Evolutionary conservation across 768 basidiomycete genomes (phyloP).

Genomic region (Trametes cinnabarina): DNA sequence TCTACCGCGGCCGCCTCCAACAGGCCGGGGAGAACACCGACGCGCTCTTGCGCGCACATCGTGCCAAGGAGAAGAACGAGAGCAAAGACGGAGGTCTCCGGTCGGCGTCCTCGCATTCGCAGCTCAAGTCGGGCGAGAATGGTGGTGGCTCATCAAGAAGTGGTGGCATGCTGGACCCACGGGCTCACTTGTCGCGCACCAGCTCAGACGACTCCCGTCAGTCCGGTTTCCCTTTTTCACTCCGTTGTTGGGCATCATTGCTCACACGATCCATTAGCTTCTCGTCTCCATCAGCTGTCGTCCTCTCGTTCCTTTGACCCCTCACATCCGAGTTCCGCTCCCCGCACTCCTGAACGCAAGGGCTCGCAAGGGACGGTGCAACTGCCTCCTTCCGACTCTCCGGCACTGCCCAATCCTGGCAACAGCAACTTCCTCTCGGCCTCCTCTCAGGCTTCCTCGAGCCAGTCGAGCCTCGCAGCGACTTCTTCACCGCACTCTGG

Average conservation of each 20-base stretch:
- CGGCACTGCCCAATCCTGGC: not conserved
- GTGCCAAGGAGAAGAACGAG: conserved; percentile 30
- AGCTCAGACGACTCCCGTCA: conserved; percentile 37
- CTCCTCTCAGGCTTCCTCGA: not conserved
- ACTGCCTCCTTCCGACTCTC: conserved; percentile 7
- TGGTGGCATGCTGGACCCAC: conserved; percentile 27
- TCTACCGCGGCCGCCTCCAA: conserved; percentile 42
- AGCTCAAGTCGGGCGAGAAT: conserved; percentile 28
- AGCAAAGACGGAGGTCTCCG: conserved; percentile 29
- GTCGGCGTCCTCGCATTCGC: conserved; percentile 30
- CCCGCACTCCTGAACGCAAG: conserved; percentile 23
- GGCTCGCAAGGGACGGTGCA: conserved; percentile 21
- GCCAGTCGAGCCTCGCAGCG: not conserved
- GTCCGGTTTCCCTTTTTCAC: conserved; percentile 7
- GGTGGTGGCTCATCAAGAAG: conserved; percentile 17
- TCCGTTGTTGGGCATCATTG: not conserved
- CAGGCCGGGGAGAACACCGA: conserved; percentile 46
- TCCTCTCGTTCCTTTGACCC: conserved; percentile 17
- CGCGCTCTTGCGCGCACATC: conserved; percentile 31
- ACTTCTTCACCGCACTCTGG: conserved; percentile 17
- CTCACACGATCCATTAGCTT: conserved; percentile 3
- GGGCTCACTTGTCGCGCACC: conserved; percentile 23
- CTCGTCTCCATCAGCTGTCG: conserved; percentile 13
- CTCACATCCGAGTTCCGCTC: not conserved
- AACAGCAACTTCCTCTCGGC: not conserved